phyloP scores from a whole-genome alignment of 306 rosid genomes.

The Acacia acuminata region DNA sequence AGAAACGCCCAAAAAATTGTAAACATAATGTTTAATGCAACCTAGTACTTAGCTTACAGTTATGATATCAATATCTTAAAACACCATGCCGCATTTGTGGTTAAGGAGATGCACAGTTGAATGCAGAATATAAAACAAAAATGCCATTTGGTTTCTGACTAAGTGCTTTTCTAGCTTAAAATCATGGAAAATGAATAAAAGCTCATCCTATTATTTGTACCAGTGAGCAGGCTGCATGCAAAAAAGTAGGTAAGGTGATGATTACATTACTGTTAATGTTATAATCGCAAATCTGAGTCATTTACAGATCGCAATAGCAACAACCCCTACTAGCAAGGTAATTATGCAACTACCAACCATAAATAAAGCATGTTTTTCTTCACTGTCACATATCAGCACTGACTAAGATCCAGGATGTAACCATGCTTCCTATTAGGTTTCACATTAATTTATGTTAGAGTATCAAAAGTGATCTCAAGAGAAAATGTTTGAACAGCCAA shows the following conservation, averaged over 20 bases:
- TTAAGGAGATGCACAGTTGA: not conserved
- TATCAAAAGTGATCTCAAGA: not conserved
- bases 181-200: not conserved
- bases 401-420: not conserved
- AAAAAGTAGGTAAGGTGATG: not conserved
- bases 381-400: not conserved
- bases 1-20: not conserved
- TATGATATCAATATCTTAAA: constrained; percentile 15
- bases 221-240: not conserved
- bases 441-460: not conserved
- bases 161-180: not conserved
- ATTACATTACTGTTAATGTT: not conserved
- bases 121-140: not conserved
- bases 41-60: constrained; percentile 4
- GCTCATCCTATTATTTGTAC: not conserved
- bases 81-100: not conserved
- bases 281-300: not conserved
- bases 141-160: not conserved
- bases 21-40: not conserved
- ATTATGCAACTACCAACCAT: not conserved
- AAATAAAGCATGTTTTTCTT: not conserved
- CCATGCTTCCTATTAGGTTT: not conserved
- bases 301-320: not conserved
- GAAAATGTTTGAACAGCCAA: not conserved
- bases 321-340: not conserved